These are phyloP conservation scores for Trichosporon asahii DNA, from an alignment of 1,284 basidiomycete genomes.

Conservation along the genomic window DNA sequence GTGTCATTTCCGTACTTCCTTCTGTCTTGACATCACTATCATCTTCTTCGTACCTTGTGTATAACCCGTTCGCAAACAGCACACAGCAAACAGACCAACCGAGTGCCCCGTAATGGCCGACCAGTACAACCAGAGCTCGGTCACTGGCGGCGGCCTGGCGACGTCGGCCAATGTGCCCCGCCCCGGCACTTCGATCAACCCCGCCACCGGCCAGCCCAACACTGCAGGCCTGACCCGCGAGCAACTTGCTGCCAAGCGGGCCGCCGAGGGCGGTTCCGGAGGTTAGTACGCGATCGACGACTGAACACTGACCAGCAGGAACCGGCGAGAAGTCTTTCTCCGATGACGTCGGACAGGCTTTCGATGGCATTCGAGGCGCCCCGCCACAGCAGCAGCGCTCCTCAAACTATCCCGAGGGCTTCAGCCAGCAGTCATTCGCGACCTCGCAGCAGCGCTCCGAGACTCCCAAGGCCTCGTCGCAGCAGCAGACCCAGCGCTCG, in stretches of 20 bases:
- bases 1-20: not conserved
- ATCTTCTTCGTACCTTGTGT: not conserved
- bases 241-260: constrained; percentile 36
- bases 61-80: not conserved
- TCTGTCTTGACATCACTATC: not conserved
- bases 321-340: constrained; percentile 14
- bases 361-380: constrained; percentile 16
- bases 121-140: constrained; percentile 7
- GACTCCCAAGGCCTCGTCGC: not conserved
- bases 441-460: not conserved
- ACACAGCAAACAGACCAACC: not conserved
- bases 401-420: not conserved
- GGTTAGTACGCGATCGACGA: not conserved
- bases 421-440: not conserved
- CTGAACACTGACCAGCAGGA: not conserved
- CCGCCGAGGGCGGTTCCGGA: constrained; percentile 41
- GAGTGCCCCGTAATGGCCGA: constrained; percentile 5
- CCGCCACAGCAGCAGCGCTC: not conserved
- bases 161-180: constrained; percentile 32
- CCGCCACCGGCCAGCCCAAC: constrained; percentile 38
- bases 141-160: constrained; percentile 27
- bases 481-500: not conserved
- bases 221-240: constrained; percentile 41
- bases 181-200: constrained; percentile 34
- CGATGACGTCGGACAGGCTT: constrained; percentile 19